Evolutionary conservation across 768 basidiomycete species (phyloP).

Genomic region (Nidularia sp.): DNA sequence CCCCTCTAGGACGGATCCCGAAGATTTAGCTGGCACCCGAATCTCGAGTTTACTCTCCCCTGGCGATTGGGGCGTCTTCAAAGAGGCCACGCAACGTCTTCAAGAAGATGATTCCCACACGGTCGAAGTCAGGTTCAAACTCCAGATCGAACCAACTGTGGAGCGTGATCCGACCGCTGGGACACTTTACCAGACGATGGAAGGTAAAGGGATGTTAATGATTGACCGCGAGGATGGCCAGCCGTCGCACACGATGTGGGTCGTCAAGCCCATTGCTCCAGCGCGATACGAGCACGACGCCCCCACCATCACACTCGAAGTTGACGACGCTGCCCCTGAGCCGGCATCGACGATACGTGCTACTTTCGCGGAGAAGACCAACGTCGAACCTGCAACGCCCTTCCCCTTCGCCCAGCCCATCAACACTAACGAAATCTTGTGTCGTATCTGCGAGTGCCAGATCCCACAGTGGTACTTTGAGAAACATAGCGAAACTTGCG

Average conservation of each 20-base stretch:
- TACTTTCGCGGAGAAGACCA: constrained; percentile 26
- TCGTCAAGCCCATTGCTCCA: constrained; percentile 76
- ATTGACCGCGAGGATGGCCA: constrained; percentile 84
- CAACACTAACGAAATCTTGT: constrained; percentile 80
- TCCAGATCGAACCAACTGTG: constrained; percentile 66
- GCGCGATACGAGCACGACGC: constrained; percentile 66
- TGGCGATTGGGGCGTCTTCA: constrained; percentile 78
- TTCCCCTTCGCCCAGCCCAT: constrained; percentile 79
- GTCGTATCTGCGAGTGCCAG: constrained; percentile 95
- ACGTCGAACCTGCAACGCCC: constrained; percentile 51
- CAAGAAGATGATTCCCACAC: constrained; percentile 92
- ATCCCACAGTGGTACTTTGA: constrained; percentile 99
- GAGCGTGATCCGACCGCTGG: constrained; percentile 53
- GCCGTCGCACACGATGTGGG: constrained; percentile 98
- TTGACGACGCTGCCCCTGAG: constrained; percentile 38
- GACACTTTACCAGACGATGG: constrained; percentile 78
- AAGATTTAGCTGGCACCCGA: constrained; percentile 70
- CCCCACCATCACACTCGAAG: constrained; percentile 56
- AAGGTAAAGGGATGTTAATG: constrained; percentile 99
- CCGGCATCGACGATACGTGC: constrained; percentile 35
- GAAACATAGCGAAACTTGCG: constrained; percentile 99
- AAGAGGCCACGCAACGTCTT: constrained; percentile 79
- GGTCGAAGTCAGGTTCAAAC: constrained; percentile 85
- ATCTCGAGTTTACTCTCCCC: constrained; percentile 81
- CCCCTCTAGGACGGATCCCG: constrained; percentile 68